Percentiles rank a stretch among this genome's conserved stretches.
Conservation (phyloP, 257 asterid species). For the Ocimum tenuiflorum region DNA sequence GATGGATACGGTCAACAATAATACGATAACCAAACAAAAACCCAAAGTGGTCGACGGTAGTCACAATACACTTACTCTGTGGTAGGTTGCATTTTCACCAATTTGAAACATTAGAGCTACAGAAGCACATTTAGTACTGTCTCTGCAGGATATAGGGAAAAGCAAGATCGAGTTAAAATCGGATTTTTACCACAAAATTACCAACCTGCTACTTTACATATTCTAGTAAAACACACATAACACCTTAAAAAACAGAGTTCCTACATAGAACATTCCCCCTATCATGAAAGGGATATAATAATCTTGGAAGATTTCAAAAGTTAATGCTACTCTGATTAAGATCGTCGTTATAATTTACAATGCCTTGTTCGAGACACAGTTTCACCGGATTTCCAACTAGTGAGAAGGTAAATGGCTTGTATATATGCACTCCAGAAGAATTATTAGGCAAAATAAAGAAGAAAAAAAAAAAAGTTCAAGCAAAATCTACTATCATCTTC, state of each 20-base stretch:
- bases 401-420: neutral
- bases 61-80: constrained; percentile 35
- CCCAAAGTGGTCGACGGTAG: neutral
- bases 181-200: neutral
- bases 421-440: neutral
- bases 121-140: constrained; percentile 39
- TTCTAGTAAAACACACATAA: neutral
- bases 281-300: neutral
- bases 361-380: neutral
- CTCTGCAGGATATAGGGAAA: constrained; percentile 33
- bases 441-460: neutral
- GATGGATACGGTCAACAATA: neutral
- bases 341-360: neutral
- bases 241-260: neutral
- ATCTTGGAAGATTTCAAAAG: neutral
- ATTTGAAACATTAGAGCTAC: constrained; percentile 60
- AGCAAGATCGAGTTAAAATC: neutral
- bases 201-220: neutral
- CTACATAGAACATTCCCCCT: neutral
- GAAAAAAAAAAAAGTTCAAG: neutral
- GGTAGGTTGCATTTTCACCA: constrained; percentile 57
- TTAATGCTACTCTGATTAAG: neutral
- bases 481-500: neutral
- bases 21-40: neutral
- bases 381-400: neutral